A percentile compares a stretch with the other conserved stretches of the same genome.
Conservation (phyloP, 805 yeast species). For the Candida piceae region DNA sequence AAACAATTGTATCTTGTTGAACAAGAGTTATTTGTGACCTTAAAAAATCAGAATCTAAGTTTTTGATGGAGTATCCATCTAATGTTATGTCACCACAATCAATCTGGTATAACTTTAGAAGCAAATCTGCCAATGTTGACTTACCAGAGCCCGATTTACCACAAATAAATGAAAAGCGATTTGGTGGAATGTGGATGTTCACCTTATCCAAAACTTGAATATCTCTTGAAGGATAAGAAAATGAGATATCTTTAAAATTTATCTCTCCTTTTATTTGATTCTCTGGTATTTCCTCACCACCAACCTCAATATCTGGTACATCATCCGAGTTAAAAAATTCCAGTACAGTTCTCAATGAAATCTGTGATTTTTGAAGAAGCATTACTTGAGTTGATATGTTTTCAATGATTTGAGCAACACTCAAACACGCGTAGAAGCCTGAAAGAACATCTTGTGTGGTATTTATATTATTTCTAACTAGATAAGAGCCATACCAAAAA, state of each 20-base stretch:
- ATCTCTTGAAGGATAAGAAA: constrained; percentile 58
- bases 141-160: constrained; percentile 95
- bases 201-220: constrained; percentile 44
- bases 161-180: constrained; percentile 55
- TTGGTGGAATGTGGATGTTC: constrained; percentile 39
- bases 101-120: constrained; percentile 57
- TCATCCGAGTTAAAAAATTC: constrained; percentile 28
- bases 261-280: constrained; percentile 41
- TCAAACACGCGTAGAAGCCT: constrained; percentile 76
- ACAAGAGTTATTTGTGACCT: constrained; percentile 62
- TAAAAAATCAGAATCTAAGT: constrained; percentile 47
- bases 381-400: constrained; percentile 53
- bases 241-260: constrained; percentile 49
- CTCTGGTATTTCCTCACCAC: constrained; percentile 16
- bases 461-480: constrained; percentile 49
- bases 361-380: constrained; percentile 63
- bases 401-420: constrained; percentile 59
- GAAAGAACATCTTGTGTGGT: constrained; percentile 66
- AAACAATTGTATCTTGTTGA: constrained; percentile 65
- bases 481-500: constrained; percentile 81
- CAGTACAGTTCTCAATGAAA: constrained; percentile 53
- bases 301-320: background rate
- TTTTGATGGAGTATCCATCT: constrained; percentile 45
- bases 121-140: constrained; percentile 66
- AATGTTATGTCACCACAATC: constrained; percentile 52